These are phyloP conservation scores for Parastagonospora nodorum DNA, from an alignment of 2,329 filamentous ascomycete species.

Conservation along the genomic window DNA sequence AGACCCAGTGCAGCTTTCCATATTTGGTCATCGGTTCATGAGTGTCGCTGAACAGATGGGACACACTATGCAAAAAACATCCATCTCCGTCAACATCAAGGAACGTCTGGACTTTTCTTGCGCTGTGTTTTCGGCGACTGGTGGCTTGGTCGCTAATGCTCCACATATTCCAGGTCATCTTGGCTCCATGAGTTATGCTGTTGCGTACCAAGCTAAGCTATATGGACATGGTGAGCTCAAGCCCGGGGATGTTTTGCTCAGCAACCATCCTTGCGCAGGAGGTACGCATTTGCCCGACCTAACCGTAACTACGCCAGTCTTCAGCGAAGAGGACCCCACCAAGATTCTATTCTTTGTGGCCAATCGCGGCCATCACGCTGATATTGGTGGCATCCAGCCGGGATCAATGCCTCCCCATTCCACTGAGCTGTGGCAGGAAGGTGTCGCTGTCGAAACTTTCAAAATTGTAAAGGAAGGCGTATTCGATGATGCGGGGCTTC, in stretches of 20 bases:
- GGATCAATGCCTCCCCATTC: slow-evolving; percentile 52
- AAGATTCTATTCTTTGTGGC: slow-evolving; percentile 34
- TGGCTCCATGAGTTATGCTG: slow-evolving; percentile 32
- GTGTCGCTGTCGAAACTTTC: slow-evolving; percentile 52
- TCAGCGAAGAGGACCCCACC: slow-evolving; percentile 21
- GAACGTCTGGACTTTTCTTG: too few species aligned
- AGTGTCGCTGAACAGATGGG: too few species aligned
- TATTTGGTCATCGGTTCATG: too few species aligned
- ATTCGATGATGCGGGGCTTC: slow-evolving; percentile 44
- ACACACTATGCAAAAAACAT: too few species aligned
- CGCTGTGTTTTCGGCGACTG: too few species aligned
- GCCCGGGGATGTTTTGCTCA: slow-evolving; percentile 34
- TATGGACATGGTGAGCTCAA: slow-evolving; percentile 21
- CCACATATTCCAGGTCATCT: too few species aligned
- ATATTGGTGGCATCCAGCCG: slow-evolving; percentile 37
- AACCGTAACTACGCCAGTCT: slow-evolving; percentile 34
- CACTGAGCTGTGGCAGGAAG: slow-evolving; percentile 55
- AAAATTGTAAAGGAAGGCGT: slow-evolving; percentile 40
- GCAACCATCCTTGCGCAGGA: slow-evolving; percentile 33
- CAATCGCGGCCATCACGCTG: slow-evolving; percentile 34
- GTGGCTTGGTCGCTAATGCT: too few species aligned
- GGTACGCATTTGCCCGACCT: slow-evolving; percentile 39
- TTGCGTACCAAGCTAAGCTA: slow-evolving; percentile 30
- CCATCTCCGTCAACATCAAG: too few species aligned
- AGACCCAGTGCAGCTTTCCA: too few species aligned